Base-by-base conservation (phyloP, 2,329 filamentous ascomycete genomes). In the Exserohilum rostratum region DNA sequence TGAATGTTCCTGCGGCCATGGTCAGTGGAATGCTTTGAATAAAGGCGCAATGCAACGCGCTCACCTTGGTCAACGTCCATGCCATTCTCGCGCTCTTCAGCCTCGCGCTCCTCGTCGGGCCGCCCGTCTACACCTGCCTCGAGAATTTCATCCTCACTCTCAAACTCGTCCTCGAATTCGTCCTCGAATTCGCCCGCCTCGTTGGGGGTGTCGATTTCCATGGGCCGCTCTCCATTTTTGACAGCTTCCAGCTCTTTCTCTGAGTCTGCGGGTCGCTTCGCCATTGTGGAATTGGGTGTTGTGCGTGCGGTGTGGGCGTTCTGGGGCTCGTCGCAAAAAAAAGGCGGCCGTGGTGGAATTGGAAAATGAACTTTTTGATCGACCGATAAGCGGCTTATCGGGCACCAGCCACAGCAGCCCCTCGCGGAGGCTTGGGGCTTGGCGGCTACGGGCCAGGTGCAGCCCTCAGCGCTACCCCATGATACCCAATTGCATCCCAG, bases 91-190 rank as follows among this genome's bases (percentile, higher is more conserved):
- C 87, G 86, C 78, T 96, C 92, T 62, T 97, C 93, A 6, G 90
- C 91, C 72, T 98, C 93, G 37, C 92, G 82, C 82, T 98, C 93
- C 6, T 90, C 91, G 76, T 98, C 93, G 27, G 93, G 93, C 61
- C 92, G 81, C 15, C 93, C 93, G 73, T 97, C 93, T 11, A 97
- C 92, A 58, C 93, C 93, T 4, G 95, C 93, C 78, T 98, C 93
- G 56, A 97, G 79, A 47, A 98, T 90, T 76, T 98, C 93, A 74
- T 97, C 93, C 68, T 90, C 88, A 66, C 87, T 96, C 81, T 97
- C 93, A 65, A 90, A 93, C 72, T 93, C 90, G 69, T 93, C 90
- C 76, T 93, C 91, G 65, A 93, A 97, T 72, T 98, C 93, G 78
- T 97, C 95, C 72, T 96, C 95, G 61, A 96, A 98, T 65, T 98